Base-by-base conservation (phyloP, 768 basidiomycete genomes). In the Podaxis pistillaris region DNA sequence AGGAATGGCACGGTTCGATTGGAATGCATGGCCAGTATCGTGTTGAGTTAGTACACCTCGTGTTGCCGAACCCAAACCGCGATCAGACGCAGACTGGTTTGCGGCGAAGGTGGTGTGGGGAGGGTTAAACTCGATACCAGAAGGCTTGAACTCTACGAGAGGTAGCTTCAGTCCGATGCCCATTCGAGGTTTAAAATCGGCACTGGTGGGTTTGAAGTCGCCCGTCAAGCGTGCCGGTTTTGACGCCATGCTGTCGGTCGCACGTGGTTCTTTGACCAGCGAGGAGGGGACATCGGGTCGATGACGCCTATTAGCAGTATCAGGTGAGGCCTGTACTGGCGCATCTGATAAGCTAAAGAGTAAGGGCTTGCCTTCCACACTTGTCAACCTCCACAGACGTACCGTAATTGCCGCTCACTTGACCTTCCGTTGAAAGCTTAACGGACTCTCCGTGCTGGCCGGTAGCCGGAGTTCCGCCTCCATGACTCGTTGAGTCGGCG, bases 111-210 rank as follows among this genome's bases (percentile, higher is more conserved):
- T 28, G 17, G 40, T 17, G 11, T 56, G 46, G 8, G 60, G 30
- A 38, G 61, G 36, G 1, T 49, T 49, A 12, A 62, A 62, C 9
- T 30, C 55, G 22, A 56, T 28, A 1, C 53, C 36, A n/a, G 54
- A 49, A 24, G 61, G 55, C 47, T 56, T 62, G 47, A 62, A 62
- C 36, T 56, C 54, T 17, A 49, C 54, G 8, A 49, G 46, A 15
- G 54, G 61, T 17, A 55, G 55, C 17, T 56, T 62, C 3, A 56
- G 46, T 56, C 56, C 61, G 8, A 56, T 56, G 12, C 19, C 54
- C 37, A 62, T 38, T 38, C 61, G 54, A 40, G 61, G 61, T 15
- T 62, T 62, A 26, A 62, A 62, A 40, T 62, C 54, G 30, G 54
- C 61, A 26, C 61, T 62, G 6, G 61, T 62, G 22, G 61, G 61